Evolutionary conservation across 495 filamentous ascomycete genomes (phyloP).

Genomic region (Astrocystis sublimbata): DNA sequence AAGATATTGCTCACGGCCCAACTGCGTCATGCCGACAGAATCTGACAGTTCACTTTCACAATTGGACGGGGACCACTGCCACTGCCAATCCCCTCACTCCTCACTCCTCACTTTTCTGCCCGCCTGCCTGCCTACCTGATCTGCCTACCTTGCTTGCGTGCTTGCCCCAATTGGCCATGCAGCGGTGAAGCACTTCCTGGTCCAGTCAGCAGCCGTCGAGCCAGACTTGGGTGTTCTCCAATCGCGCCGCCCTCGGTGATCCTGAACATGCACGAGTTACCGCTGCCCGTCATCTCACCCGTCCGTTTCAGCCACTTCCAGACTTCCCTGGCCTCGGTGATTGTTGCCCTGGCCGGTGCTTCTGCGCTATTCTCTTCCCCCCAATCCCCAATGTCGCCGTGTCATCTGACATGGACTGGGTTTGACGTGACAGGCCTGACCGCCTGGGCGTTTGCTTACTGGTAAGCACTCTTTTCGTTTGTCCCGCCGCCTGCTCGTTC

Average conservation of each 20-base stretch:
- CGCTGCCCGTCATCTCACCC: neutral
- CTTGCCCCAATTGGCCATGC: neutral
- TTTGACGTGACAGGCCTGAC: neutral
- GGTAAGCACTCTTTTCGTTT: neutral
- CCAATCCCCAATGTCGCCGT: too few species aligned
- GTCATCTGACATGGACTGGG: slow-evolving; percentile 14
- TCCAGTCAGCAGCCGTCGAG: slow-evolving; percentile 14
- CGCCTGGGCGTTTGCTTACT: neutral
- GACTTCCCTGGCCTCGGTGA: neutral
- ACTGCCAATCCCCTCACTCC: too few species aligned
- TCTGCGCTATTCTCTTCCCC: neutral
- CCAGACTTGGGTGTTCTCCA: slow-evolving; percentile 5
- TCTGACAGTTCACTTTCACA: slow-evolving; percentile 18
- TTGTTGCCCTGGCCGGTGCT: neutral
- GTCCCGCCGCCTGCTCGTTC: neutral
- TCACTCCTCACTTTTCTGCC: too few species aligned
- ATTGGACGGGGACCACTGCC: too few species aligned
- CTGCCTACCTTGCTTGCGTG: neutral
- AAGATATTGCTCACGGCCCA: too few species aligned
- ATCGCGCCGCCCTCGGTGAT: neutral
- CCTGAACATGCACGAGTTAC: slow-evolving; percentile 14
- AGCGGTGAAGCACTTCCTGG: slow-evolving; percentile 4
- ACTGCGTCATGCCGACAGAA: slow-evolving; percentile 8
- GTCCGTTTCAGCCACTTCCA: neutral
- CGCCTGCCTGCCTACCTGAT: too few species aligned